Percentiles rank a stretch among this genome's conserved stretches.
Conservation (phyloP, 1,139 yeast genomes). For the Taphrina populina region DNA sequence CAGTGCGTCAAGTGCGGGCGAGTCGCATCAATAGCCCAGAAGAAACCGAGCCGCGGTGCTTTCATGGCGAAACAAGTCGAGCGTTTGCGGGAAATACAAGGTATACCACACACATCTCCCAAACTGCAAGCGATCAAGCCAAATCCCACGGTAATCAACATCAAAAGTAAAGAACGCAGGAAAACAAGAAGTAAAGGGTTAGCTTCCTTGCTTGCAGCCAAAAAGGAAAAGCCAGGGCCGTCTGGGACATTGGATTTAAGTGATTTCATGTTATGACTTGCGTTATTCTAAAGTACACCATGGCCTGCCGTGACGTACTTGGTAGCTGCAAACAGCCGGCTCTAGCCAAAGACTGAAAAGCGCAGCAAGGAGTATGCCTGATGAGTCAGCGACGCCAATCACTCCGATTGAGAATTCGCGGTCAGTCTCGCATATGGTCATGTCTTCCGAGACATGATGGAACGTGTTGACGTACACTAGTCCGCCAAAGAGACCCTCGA, state of each 20-base stretch:
- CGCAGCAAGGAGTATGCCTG: constrained; percentile 83
- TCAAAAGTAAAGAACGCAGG: constrained; percentile 8
- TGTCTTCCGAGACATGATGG: constrained; percentile 64
- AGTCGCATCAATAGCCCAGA: too few relatives aligned
- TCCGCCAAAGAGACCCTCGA: constrained; percentile 87
- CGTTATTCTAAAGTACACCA: constrained; percentile 44
- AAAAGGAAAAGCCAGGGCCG: neutral
- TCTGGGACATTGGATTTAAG: constrained; percentile 3
- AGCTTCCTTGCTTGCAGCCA: constrained; percentile 6
- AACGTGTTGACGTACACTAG: constrained; percentile 86
- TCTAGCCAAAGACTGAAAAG: constrained; percentile 72
- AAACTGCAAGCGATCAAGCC: neutral
- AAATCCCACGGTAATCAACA: neutral
- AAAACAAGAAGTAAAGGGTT: constrained; percentile 7
- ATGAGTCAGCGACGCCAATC: constrained; percentile 88
- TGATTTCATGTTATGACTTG: constrained; percentile 10
- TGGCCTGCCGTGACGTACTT: constrained; percentile 49
- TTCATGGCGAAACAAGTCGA: constrained; percentile 1
- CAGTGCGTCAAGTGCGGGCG: too few relatives aligned
- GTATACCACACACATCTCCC: too few relatives aligned
- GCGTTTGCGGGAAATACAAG: too few relatives aligned
- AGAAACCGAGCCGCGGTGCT: constrained; percentile 13
- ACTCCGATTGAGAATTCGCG: constrained; percentile 90
- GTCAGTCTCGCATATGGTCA: constrained; percentile 51
- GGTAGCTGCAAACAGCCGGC: constrained; percentile 66